A percentile compares a stretch with the other conserved stretches of the same genome.
These are phyloP conservation scores for Lactifluus subvellereus DNA, from an alignment of 768 basidiomycete species.

Conservation along the genomic window DNA sequence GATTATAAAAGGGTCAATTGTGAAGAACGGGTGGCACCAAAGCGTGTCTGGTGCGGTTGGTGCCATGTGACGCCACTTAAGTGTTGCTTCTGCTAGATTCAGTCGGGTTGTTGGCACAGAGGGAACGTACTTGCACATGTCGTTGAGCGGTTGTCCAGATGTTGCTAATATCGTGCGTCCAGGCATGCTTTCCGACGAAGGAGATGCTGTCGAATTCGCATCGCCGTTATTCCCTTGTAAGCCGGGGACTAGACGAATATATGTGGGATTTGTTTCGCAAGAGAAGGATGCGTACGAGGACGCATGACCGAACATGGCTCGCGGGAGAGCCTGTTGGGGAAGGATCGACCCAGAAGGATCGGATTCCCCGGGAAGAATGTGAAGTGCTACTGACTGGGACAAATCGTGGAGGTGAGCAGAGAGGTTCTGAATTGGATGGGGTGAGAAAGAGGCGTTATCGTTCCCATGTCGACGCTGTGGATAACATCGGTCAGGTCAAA, in stretches of 20 bases:
- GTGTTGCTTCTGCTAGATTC: slow-evolving; percentile 67
- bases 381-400: slow-evolving; percentile 71
- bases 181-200: slow-evolving; percentile 19
- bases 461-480: slow-evolving; percentile 59
- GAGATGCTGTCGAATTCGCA: slow-evolving; percentile 6
- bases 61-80: slow-evolving; percentile 95
- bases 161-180: slow-evolving; percentile 67
- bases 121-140: slow-evolving; percentile 89
- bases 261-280: slow-evolving; percentile 87
- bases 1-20: slow-evolving; percentile 85
- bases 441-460: slow-evolving; percentile 60
- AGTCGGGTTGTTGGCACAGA: slow-evolving; percentile 66
- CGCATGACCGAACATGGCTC: slow-evolving; percentile 76
- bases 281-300: slow-evolving; percentile 57
- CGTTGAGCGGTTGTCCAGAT: slow-evolving; percentile 90
- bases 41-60: slow-evolving; percentile 98
- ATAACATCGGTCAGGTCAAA: background rate
- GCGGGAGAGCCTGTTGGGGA: slow-evolving; percentile 91
- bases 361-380: slow-evolving; percentile 78
- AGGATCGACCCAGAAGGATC: slow-evolving; percentile 88
- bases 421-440: slow-evolving; percentile 68
- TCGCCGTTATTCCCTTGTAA: slow-evolving; percentile 35
- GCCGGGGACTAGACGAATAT: slow-evolving; percentile 56
- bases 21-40: slow-evolving; percentile 94
- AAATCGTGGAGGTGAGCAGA: slow-evolving; percentile 71